Evolutionary conservation across 768 basidiomycete genomes (phyloP).

Genomic region (Dacryopinax spathularia): DNA sequence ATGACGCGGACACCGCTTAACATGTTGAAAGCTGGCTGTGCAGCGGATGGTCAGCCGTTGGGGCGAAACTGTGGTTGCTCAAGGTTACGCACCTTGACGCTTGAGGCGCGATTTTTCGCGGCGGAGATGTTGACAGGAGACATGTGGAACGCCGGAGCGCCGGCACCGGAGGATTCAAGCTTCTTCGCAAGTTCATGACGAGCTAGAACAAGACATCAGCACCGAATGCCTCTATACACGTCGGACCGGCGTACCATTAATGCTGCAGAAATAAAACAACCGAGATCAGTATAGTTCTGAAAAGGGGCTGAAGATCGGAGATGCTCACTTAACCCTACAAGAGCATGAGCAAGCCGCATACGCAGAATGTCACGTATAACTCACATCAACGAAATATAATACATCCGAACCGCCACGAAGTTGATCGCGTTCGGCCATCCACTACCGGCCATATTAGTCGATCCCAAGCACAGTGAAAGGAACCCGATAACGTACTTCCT

Average conservation of each 20-base stretch:
- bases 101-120: neutral
- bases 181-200: neutral
- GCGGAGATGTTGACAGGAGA: neutral
- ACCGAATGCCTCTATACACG: neutral
- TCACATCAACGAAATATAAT: neutral
- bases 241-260: neutral
- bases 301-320: too few species aligned
- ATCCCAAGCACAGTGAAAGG: neutral
- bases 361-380: neutral
- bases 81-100: neutral
- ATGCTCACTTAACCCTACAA: neutral
- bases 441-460: neutral
- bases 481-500: neutral
- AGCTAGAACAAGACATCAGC: neutral
- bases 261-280: neutral
- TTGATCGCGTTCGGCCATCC: conserved; percentile 1
- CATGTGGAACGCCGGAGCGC: neutral
- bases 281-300: neutral
- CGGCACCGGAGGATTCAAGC: neutral
- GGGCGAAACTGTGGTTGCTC: neutral
- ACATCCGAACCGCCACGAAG: neutral
- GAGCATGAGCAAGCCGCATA: neutral
- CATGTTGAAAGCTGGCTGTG: neutral
- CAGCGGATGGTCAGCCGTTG: neutral
- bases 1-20: neutral